Conservation (phyloP, 2,329 filamentous ascomycete species). For the Teratosphaeria destructans region DNA sequence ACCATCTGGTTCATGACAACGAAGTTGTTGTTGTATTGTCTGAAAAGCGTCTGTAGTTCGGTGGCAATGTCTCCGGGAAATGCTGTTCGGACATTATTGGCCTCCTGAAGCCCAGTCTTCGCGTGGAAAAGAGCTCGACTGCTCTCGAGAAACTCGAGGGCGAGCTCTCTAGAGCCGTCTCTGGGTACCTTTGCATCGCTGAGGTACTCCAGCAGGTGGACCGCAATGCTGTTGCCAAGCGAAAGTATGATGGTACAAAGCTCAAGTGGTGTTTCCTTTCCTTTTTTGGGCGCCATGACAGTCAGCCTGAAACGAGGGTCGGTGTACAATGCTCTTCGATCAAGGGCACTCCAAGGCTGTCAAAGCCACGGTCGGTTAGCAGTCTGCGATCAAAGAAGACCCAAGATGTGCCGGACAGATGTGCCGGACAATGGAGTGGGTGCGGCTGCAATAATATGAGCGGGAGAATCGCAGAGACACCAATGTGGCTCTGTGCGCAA, state of each 20-base stretch:
- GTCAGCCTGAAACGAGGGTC: neutral
- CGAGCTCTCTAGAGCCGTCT: conserved; percentile 48
- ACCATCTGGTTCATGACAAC: conserved; percentile 54
- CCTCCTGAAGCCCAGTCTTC: conserved; percentile 46
- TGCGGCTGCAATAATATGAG: neutral
- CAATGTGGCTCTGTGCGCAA: neutral
- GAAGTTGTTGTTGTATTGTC: conserved; percentile 51
- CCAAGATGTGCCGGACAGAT: neutral
- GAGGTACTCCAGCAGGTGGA: conserved; percentile 55
- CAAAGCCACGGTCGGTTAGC: neutral
- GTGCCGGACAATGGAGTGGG: too few relatives aligned
- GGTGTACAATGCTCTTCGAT: neutral
- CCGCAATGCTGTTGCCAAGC: conserved; percentile 53
- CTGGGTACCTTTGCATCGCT: conserved; percentile 46
- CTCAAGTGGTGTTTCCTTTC: conserved; percentile 34
- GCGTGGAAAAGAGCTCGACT: conserved; percentile 59
- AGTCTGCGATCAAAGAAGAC: neutral
- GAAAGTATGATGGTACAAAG: conserved; percentile 50
- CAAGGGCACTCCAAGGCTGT: neutral
- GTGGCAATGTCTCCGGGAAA: conserved; percentile 51
- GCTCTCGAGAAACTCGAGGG: conserved; percentile 57
- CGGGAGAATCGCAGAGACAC: neutral
- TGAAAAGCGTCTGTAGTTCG: conserved; percentile 57
- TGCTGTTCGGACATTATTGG: conserved; percentile 38
- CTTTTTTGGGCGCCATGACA: conserved; percentile 13